These are phyloP conservation scores for Fusarium gaditjirri DNA, from an alignment of 2,329 filamentous ascomycete species.

Conservation along the genomic window DNA sequence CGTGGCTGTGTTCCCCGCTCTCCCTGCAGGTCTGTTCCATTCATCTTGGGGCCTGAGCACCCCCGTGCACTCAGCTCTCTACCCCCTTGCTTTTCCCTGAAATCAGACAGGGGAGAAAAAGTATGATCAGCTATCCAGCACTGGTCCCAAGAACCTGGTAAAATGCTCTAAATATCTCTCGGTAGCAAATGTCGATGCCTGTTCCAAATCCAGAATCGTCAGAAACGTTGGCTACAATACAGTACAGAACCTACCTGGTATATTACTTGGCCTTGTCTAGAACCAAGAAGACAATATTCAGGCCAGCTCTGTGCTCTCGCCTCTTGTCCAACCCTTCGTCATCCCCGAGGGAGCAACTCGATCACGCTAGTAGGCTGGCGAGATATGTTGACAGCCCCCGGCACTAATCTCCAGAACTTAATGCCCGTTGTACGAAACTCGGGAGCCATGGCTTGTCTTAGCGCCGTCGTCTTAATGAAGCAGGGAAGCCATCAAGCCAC, in stretches of 20 bases:
- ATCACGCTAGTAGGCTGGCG: slow-evolving; percentile 15
- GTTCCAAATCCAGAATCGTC: background rate
- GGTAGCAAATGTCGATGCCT: background rate
- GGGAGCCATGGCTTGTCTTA: slow-evolving; percentile 29
- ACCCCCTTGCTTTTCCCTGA: slow-evolving; percentile 14
- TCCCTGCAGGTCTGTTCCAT: slow-evolving; percentile 30
- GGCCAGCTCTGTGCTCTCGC: background rate
- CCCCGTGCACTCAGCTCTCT: slow-evolving; percentile 28
- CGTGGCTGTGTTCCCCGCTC: slow-evolving; percentile 20
- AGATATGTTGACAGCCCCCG: slow-evolving; percentile 31
- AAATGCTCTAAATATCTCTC: background rate
- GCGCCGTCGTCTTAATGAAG: slow-evolving; percentile 15
- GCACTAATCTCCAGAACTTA: slow-evolving; percentile 15
- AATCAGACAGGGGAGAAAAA: slow-evolving; percentile 5
- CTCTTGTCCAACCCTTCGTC: slow-evolving; percentile 26
- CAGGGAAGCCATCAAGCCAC: slow-evolving; percentile 20
- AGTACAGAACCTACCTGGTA: background rate
- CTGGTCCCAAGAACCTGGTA: slow-evolving; percentile 28
- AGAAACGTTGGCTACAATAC: background rate
- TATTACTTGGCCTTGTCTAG: background rate
- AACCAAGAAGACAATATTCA: background rate
- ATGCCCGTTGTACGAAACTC: slow-evolving; percentile 29
- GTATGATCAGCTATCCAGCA: background rate
- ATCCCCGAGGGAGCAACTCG: slow-evolving; percentile 14
- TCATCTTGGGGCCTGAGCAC: background rate